These are phyloP conservation scores for Kokia cookei DNA, from an alignment of 441 rosid genomes.

Conservation along the genomic window DNA sequence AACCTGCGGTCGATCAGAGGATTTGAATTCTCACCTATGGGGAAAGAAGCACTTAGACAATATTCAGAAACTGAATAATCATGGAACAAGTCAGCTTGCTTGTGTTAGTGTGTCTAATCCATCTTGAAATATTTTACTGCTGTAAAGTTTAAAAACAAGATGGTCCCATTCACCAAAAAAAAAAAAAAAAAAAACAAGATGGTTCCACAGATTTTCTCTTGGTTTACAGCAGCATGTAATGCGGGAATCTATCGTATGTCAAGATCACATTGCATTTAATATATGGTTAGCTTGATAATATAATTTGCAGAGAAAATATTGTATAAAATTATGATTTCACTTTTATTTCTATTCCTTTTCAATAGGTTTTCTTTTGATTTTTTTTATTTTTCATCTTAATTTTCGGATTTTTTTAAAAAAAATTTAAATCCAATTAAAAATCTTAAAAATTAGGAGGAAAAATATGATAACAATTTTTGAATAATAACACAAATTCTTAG, in stretches of 20 bases:
- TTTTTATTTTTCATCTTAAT: no score
- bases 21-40: conserved; percentile 14
- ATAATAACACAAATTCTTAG: no score
- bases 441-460: no score
- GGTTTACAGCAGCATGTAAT: neutral
- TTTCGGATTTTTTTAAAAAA: no score
- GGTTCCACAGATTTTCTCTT: neutral
- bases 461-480: no score
- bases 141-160: neutral
- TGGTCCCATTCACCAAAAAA: neutral
- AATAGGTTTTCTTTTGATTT: no score
- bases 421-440: no score
- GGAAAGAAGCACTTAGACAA: conserved; percentile 19
- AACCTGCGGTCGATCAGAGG: conserved; percentile 4
- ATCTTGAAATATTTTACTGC: neutral
- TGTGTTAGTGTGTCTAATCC: neutral
- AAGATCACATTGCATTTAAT: neutral
- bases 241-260: neutral
- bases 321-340: no score
- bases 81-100: neutral
- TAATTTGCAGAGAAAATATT: no score
- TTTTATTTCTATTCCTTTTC: no score
- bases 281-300: no score
- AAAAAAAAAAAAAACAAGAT: neutral
- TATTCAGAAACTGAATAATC: neutral